Evolutionary conservation across 192 early-diverging fungal genomes (phyloP), one percentile per base, ranked within the genome.

Genomic region (Lunasporangiospora selenospora): DNA sequence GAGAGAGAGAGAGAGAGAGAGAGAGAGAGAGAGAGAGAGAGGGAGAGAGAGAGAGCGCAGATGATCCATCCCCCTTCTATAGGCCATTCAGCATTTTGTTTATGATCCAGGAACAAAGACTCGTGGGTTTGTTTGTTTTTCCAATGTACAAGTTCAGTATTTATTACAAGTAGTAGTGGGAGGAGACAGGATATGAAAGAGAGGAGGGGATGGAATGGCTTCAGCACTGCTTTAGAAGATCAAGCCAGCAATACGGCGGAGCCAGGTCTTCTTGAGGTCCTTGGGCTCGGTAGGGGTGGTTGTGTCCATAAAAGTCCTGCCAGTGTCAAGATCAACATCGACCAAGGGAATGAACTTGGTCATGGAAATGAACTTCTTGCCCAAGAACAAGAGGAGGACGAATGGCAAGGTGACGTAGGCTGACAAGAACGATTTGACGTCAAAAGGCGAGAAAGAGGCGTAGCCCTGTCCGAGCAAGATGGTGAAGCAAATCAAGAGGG

Each of bases 381-480:
- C 78, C n/a, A 86, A 62, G 66, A 78, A 89, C 11, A 87, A 61
- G 26, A 85, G 51, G 30, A 87, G 15, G 38, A 90, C 85, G 66
- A 89, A 78, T 13, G 69, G 69, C 33, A 92, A 27, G 5, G 81
- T 80, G 37, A 88, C 65, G 36, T 88, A 89, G 36, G 85, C 80
- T 0, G 85, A 83, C 45, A 89, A 58, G 69, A 89, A 89, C 19
- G 61, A 31, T 8, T 75, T 58, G 13, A 79, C 67, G 27, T 82
- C 65, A 26, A 85, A 89, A 21, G 76, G 67, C 1, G 45, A 59
- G 73, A 83, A 85, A 10, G 84, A 83, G 0, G 84, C 78, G 56
- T 81, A 87, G 0, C 84, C 87, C 53, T 89, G 85, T 10, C 82
- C 86, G 4, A 88, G 57, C n/a, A 78, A 36, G 26, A 89, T 83